A percentile compares a stretch with the other conserved stretches of the same genome.
Evolutionary conservation across 1,139 yeast species (phyloP).

Genomic region (Suhomyces coccinellae): DNA sequence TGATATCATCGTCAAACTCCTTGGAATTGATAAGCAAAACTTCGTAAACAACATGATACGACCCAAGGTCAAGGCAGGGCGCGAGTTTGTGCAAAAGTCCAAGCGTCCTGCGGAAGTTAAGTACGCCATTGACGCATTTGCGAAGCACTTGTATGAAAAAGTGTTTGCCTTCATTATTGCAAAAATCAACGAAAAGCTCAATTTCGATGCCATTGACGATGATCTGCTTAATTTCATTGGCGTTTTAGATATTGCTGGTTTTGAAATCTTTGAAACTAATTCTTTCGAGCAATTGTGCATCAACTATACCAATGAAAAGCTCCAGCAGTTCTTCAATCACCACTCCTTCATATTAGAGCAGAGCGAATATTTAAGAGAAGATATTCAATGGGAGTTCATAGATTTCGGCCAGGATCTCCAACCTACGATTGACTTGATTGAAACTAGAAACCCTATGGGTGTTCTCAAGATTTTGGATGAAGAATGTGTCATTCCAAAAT

Average conservation of each 20-base stretch:
- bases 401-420: constrained; percentile 97
- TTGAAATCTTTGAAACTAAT: constrained; percentile 88
- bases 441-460: constrained; percentile 75
- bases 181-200: constrained; percentile 72
- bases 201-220: constrained; percentile 22
- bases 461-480: constrained; percentile 89
- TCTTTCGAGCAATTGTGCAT: constrained; percentile 97
- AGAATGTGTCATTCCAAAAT: constrained; percentile 92
- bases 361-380: constrained; percentile 89
- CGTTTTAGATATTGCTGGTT: constrained; percentile 95
- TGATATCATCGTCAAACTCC: constrained; percentile 55
- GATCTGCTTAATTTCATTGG: constrained; percentile 68
- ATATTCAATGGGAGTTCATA: constrained; percentile 93
- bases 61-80: constrained; percentile 91
- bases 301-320: constrained; percentile 92
- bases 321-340: constrained; percentile 96
- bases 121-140: constrained; percentile 79
- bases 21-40: constrained; percentile 61
- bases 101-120: constrained; percentile 80
- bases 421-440: constrained; percentile 91
- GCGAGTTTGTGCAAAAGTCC: constrained; percentile 80
- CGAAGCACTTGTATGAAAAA: constrained; percentile 84
- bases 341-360: constrained; percentile 97
- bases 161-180: constrained; percentile 77
- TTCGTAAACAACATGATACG: constrained; percentile 61